A percentile compares a stretch with the other conserved stretches of the same genome.
phyloP scores from a whole-genome alignment of 257 asterid genomes.

The Plantago major region DNA sequence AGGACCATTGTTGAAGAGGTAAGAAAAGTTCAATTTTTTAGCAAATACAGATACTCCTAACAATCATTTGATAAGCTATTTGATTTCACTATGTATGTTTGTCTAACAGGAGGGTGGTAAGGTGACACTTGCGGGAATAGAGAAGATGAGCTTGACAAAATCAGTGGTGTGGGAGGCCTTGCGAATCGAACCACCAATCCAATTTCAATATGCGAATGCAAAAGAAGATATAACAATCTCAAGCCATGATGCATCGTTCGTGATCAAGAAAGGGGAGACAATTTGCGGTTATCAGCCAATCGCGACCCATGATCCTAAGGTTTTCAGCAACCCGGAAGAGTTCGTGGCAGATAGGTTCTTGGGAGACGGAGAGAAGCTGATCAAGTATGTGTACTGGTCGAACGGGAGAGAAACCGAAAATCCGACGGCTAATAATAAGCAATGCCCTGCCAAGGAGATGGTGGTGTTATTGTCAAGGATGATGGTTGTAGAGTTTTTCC shows the following conservation, averaged over 20 bases:
- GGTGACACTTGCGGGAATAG: constrained; percentile 12
- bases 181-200: constrained; percentile 30
- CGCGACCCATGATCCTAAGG: constrained; percentile 21
- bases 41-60: too few species aligned
- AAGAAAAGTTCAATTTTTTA: too few species aligned
- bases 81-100: too few species aligned
- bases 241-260: constrained; percentile 14
- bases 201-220: constrained; percentile 24
- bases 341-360: constrained; percentile 24
- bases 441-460: constrained; percentile 28
- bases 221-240: constrained; percentile 16
- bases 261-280: constrained; percentile 26
- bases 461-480: constrained; percentile 23
- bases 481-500: constrained; percentile 26
- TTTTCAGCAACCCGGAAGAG: constrained; percentile 15
- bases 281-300: constrained; percentile 28
- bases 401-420: constrained; percentile 24
- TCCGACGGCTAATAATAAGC: constrained; percentile 21
- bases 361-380: constrained; percentile 24
- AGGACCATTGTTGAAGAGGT: constrained; percentile 27
- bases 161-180: constrained; percentile 31
- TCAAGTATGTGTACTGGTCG: constrained; percentile 30
- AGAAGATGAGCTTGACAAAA: constrained; percentile 23
- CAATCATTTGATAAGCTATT: too few species aligned
- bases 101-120: constrained; percentile 31